Evolutionary conservation across 106 monocot genomes (phyloP), one percentile per base, ranked within the genome.

Genomic region (Narthecium ossifragum): DNA sequence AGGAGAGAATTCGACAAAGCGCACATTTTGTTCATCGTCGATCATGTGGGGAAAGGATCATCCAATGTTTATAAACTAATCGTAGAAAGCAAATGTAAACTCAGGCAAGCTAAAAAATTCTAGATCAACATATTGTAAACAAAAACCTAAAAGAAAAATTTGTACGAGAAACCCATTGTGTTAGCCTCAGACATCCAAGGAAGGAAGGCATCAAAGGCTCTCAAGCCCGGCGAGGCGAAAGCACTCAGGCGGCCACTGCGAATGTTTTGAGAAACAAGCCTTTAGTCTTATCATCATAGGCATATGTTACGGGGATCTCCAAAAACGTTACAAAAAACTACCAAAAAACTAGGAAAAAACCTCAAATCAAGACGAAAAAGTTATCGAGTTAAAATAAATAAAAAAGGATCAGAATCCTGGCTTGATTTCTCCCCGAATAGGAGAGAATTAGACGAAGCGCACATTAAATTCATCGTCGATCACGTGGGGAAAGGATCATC

Each of bases 1-100:
- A 58, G 20, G 37, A 58, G 58, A 58, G 37, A 58, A 58, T 1
- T 24, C n/a, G 23, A 22, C 18, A 38, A 10, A 58, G 31, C 34
- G 58, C 58, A 58, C 58, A 39, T 1, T 58, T 22, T 58, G 39
- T 25, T 58, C 58, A 58, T 31, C 34, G 58, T 58, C 58, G 58
- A 58, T 58, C 38, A 58, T 58, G 18, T 58, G 58, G 58, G 58
- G 58, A 58, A 58, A 37, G 58, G 58, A 34, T 58, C 58, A 58
- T 58, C 58, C 36, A 10, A 36, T 58, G 28, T 29, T 28, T 24
- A 4, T 49, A 49, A 18, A n/a, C n/a, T n/a, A n/a, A n/a, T n/a
- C n/a, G n/a, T n/a, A n/a, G n/a, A n/a, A n/a, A n/a, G n/a, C n/a
- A n/a, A n/a, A n/a, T n/a, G n/a, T n/a, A n/a, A n/a, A n/a, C n/a